Base-by-base conservation (phyloP, 2,329 filamentous ascomycete species). In the Sclerotiophoma versabilis region DNA sequence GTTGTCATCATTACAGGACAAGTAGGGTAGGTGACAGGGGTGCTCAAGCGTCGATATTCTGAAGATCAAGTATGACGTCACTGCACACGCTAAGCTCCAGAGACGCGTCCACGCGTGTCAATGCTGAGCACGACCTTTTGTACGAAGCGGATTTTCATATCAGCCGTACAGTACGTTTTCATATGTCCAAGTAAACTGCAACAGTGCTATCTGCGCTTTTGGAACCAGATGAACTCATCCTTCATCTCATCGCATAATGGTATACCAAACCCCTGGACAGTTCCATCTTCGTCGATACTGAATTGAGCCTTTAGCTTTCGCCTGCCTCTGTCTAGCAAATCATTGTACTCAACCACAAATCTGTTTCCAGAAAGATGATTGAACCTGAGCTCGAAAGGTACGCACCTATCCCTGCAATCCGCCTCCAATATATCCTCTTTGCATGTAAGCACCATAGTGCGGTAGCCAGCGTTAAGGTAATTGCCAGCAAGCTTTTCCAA, bases 321-420 rank as follows among this genome's bases (percentile, higher is more conserved):
- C 1, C 5, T 45, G 6, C 19, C 37, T 5, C 15, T 49, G 8
- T 30, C 30, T 37, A 55, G 37, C 4, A 43, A 5, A 30, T 49
- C 36, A 12, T 43, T 15, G 7, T 39, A 14, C 10, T 55, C 29
- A 11, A 43, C 41, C n/a, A 45, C 37, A 11, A 62, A 55, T 8
- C 11, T 45, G 3, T 27, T 49, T 2, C 32, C 54, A 3, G 41
- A 43, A 0, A 58, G 20, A 47, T 58, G 59, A 11, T 45, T 14
- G n/a, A 62, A 58, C 1, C 20, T 34, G n/a, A 60, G 45, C 6
- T 30, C 17, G 5, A 56, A 56, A 10, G 59, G 54, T 27, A 51
- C 51, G 23, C 59, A 50, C 17, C 57, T 53, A 19, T 62, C 59
- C 19, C 32, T 17, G 45, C 59, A 56, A 17, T 60, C 47, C 3